These are phyloP conservation scores for Metschnikowia vanudenii DNA, from an alignment of 805 yeast genomes.

Conservation along the genomic window DNA sequence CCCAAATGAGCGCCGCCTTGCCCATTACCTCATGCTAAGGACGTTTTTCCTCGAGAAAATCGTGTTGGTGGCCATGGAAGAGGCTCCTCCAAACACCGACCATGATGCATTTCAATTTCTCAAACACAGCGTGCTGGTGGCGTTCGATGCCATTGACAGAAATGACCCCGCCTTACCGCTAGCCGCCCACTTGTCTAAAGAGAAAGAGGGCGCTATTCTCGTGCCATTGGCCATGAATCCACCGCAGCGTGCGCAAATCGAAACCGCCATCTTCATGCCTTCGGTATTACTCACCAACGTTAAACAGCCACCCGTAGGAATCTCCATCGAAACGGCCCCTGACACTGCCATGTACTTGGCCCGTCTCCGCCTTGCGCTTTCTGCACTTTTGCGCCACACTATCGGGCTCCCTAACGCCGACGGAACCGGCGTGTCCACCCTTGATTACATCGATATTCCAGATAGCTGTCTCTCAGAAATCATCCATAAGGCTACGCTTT, in stretches of 20 bases:
- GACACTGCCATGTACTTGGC: not conserved
- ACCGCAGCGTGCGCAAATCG: constrained; percentile 7
- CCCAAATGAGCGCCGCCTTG: constrained; percentile 5
- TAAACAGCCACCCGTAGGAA: no score
- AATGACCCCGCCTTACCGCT: not conserved
- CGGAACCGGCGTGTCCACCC: not conserved
- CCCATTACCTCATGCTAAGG: constrained; percentile 12
- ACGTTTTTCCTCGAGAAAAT: constrained; percentile 14
- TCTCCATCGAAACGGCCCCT: not conserved
- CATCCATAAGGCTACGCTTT: constrained; percentile 13
- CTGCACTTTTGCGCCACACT: not conserved
- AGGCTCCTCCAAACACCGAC: not conserved
- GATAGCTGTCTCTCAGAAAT: constrained; percentile 11
- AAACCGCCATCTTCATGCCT: constrained; percentile 3
- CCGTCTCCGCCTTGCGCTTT: constrained; percentile 7
- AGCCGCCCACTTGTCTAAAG: constrained; percentile 4
- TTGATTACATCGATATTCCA: constrained; percentile 9
- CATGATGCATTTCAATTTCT: constrained; percentile 6
- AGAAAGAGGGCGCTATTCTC: constrained; percentile 12
- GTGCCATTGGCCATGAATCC: constrained; percentile 15
- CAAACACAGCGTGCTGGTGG: constrained; percentile 5
- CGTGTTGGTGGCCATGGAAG: constrained; percentile 2
- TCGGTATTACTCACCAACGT: constrained; percentile 5
- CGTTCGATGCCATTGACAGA: constrained; percentile 3
- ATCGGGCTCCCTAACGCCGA: constrained; percentile 2